These are phyloP conservation scores for Botrytis sinoallii DNA, from an alignment of 2,329 filamentous ascomycete genomes.

Conservation along the genomic window DNA sequence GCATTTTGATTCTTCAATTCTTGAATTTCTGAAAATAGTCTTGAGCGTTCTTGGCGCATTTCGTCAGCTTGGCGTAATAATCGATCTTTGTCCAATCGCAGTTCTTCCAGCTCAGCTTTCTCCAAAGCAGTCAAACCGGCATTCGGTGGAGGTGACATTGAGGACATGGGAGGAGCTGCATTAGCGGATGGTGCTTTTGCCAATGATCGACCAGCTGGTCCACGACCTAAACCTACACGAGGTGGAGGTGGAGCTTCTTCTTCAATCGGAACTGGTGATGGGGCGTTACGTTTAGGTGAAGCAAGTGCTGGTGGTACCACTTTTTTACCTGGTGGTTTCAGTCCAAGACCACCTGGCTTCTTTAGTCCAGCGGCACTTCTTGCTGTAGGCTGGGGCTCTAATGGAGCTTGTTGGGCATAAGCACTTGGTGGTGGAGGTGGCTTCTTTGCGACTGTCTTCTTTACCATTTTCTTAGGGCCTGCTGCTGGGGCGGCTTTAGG, in stretches of 20 bases:
- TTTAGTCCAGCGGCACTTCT: constrained; percentile 50
- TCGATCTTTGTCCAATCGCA: constrained; percentile 78
- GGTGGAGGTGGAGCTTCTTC: constrained; percentile 39
- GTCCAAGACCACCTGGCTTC: constrained; percentile 48
- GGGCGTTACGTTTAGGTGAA: constrained; percentile 49
- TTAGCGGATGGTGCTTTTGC: constrained; percentile 59
- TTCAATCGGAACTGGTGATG: constrained; percentile 46
- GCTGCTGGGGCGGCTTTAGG: constrained; percentile 47
- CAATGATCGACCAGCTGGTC: constrained; percentile 81
- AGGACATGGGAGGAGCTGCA: constrained; percentile 48
- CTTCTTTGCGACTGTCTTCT: constrained; percentile 47
- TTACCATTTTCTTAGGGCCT: constrained; percentile 44
- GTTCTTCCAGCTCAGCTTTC: constrained; percentile 85
- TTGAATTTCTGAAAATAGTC: constrained; percentile 80
- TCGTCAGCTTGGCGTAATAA: constrained; percentile 75
- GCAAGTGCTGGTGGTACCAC: constrained; percentile 42
- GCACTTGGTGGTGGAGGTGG: constrained; percentile 45
- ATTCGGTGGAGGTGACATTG: constrained; percentile 56
- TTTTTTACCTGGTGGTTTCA: constrained; percentile 60
- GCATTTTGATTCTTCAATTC: constrained; percentile 97
- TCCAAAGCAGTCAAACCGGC: constrained; percentile 75
- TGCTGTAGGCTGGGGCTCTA: constrained; percentile 57
- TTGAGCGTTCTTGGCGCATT: constrained; percentile 74
- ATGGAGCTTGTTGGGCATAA: constrained; percentile 50
- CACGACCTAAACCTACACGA: constrained; percentile 47